phyloP scores from a whole-genome alignment of 2,329 filamentous ascomycete species.

The Scedosporium minutisporum region DNA sequence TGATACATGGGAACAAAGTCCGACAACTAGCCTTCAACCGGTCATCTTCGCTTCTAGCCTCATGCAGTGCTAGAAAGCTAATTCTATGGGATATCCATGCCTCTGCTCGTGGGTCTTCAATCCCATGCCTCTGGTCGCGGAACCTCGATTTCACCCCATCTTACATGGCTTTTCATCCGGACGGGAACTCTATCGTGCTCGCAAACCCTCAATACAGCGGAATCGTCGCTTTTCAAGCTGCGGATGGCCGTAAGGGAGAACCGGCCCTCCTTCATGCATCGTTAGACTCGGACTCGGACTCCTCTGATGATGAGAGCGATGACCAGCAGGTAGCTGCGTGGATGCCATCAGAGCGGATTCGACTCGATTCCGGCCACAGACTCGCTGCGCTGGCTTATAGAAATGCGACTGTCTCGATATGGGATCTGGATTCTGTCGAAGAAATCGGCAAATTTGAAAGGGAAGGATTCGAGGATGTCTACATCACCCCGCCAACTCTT shows the following conservation, averaged over 20 bases:
- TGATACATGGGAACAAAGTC: neutral
- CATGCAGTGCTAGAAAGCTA: neutral
- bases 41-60: neutral
- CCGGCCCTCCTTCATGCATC: neutral
- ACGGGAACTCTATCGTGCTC: neutral
- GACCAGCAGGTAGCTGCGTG: neutral
- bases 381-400: neutral
- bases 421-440: neutral
- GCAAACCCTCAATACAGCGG: neutral
- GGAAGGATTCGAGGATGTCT: conserved; percentile 11
- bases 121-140: neutral
- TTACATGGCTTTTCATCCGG: neutral
- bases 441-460: conserved; percentile 8
- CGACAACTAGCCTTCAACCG: neutral
- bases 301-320: neutral
- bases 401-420: neutral
- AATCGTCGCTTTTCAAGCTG: neutral
- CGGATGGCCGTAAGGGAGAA: neutral
- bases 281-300: neutral
- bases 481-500: neutral
- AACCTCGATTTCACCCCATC: neutral
- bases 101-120: neutral
- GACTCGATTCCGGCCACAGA: neutral
- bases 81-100: neutral
- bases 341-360: neutral